These are phyloP conservation scores for Wickerhamomyces chaumierensis DNA, from an alignment of 805 yeast species.

Conservation along the genomic window DNA sequence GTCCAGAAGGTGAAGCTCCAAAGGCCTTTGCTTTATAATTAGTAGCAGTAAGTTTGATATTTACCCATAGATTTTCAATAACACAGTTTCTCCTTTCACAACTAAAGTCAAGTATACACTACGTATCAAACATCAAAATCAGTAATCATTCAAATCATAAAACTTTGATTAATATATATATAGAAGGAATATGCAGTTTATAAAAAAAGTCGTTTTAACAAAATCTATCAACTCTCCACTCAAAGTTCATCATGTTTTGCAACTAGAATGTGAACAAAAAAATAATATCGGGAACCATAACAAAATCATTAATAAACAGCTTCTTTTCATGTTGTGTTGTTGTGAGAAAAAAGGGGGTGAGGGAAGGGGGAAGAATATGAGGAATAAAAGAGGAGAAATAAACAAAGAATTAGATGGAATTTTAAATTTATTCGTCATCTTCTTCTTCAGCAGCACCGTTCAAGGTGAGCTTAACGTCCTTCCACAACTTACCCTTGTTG, in stretches of 20 bases:
- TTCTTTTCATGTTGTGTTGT: background rate
- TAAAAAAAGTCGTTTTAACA: background rate
- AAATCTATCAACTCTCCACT: background rate
- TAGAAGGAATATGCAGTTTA: background rate
- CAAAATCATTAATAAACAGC: background rate
- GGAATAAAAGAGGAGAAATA: background rate
- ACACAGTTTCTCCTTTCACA: too few relatives aligned
- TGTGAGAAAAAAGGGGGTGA: too few relatives aligned
- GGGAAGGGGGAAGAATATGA: too few relatives aligned
- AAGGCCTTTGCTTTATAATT: constrained; percentile 24
- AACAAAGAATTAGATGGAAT: background rate
- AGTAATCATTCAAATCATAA: background rate
- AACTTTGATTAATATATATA: background rate
- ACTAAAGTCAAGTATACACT: too few relatives aligned
- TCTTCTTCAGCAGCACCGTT: constrained; percentile 55
- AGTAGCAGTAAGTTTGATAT: too few relatives aligned
- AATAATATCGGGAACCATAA: background rate
- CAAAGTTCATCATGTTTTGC: background rate
- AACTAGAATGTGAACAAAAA: background rate
- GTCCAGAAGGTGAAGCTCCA: constrained; percentile 95
- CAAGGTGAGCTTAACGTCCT: constrained; percentile 54
- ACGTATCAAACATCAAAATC: too few relatives aligned
- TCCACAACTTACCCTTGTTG: constrained; percentile 82
- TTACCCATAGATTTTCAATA: too few relatives aligned
- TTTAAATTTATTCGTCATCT: constrained; percentile 30